Base-by-base conservation (phyloP, 2,329 filamentous ascomycete species). In the Penicillium digitatum region DNA sequence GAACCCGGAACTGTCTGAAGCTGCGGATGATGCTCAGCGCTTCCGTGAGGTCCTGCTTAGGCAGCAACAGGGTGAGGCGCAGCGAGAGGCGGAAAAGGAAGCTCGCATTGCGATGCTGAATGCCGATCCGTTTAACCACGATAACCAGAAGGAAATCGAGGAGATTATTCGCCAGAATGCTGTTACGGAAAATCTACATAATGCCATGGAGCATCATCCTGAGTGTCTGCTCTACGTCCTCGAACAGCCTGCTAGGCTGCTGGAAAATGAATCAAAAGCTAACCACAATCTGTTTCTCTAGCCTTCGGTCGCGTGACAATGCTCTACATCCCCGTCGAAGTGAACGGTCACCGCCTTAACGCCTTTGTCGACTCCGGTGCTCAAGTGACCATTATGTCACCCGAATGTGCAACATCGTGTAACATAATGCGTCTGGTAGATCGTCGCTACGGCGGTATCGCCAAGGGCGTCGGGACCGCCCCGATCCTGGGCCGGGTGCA, bases 311-410 rank as follows among this genome's bases (percentile, higher is more conserved):
- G 89, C 64, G 94, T 99, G 38, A 91, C 93, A 65, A 94, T 99
- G 87, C 84, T 99, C 45, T 99, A 99, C 74, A 88, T 97, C 64
- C 87, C 95, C 69, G 92, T 96, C 58, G 89, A 95, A 72, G 94
- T 99, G 66, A 99, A 99, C 73, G 88, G 89, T 12, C 83, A 90
- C 65, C 89, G 89, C 55, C 87, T 99, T 66, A 97, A 96, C 78
- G 94, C 93, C 3, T 88, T 99, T 63, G 94, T 99, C 57, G 94
- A 99, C 73, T 97, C 94, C 2, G 94, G 94, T 58, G 94, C 94
- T 24, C 94, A 99, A 76, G 91, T 93, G 26, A 99, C 94, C 48
- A 96, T 99, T 78, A 99, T 99, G 94, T 97, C 93, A 5, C 94
- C 94, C 5, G 81, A 86, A 24, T 96, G 91, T 69, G 94, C 94